phyloP scores from a whole-genome alignment of 1,284 basidiomycete species.

The Cryptococcus jaspeensis region DNA sequence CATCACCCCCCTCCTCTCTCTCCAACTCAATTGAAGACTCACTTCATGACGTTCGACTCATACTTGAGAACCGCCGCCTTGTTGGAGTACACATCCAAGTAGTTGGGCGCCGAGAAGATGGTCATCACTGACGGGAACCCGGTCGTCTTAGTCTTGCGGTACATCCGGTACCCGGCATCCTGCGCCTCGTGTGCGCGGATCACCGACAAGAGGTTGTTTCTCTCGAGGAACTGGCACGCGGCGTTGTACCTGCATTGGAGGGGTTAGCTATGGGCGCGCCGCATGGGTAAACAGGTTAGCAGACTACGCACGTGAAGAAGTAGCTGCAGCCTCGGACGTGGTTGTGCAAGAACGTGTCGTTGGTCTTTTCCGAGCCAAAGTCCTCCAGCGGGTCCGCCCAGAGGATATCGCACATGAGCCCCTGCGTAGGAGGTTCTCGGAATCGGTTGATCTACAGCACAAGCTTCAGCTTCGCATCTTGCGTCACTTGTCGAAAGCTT shows the following conservation, averaged over 20 bases:
- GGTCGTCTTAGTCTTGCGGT: constrained; percentile 91
- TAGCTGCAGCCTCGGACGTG: constrained; percentile 93
- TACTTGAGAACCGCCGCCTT: constrained; percentile 96
- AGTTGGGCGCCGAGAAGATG: constrained; percentile 93
- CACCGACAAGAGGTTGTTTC: constrained; percentile 90
- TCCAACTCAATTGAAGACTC: constrained; percentile 11
- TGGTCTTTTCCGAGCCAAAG: constrained; percentile 87
- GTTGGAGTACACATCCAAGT: constrained; percentile 95
- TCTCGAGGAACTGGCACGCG: constrained; percentile 88
- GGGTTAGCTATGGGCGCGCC: not conserved
- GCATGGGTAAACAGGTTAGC: not conserved
- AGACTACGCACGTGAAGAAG: constrained; percentile 79
- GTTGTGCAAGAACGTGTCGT: constrained; percentile 80
- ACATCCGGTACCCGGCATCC: constrained; percentile 96
- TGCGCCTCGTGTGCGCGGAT: constrained; percentile 94
- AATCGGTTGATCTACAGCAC: constrained; percentile 79
- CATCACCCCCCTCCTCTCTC: not conserved
- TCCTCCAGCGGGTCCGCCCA: constrained; percentile 95
- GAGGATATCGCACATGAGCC: constrained; percentile 91
- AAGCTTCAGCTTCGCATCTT: not conserved
- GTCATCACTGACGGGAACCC: constrained; percentile 92
- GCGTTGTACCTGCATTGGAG: constrained; percentile 72
- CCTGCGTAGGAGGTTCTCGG: constrained; percentile 89
- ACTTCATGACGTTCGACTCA: constrained; percentile 93
- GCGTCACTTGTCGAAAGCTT: not conserved